A percentile compares a stretch with the other conserved stretches of the same genome.
These are phyloP conservation scores for Nicotiana undulata DNA, from an alignment of 257 asterid species.

Conservation along the genomic window DNA sequence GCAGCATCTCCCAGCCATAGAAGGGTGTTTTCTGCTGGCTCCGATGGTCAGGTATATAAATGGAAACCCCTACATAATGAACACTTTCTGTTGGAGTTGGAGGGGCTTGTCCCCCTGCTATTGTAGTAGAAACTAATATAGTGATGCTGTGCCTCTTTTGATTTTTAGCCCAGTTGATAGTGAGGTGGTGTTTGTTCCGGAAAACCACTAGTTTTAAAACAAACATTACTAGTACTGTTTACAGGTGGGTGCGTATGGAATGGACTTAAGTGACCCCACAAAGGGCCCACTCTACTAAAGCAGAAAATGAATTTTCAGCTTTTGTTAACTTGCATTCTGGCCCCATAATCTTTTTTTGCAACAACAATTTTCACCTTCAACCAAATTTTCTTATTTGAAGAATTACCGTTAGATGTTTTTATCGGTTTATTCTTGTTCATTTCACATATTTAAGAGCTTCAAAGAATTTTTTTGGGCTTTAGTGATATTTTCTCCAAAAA, in stretches of 20 bases:
- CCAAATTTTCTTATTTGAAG: background rate
- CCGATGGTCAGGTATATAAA: conserved; percentile 89
- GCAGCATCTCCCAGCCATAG: conserved; percentile 81
- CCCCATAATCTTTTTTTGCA: background rate
- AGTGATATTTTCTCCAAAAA: background rate
- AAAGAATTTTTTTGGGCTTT: background rate
- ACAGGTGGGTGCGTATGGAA: background rate
- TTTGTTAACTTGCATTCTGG: background rate
- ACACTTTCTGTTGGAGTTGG: background rate
- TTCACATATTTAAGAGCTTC: background rate
- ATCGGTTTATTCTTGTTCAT: background rate
- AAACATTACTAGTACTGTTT: background rate
- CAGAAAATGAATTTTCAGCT: background rate
- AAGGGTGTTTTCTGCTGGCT: conserved; percentile 87
- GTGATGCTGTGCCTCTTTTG: background rate
- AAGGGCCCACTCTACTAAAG: background rate
- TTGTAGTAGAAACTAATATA: background rate
- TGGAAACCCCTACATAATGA: background rate
- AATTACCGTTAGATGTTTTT: background rate
- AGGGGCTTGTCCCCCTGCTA: background rate
- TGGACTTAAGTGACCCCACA: background rate
- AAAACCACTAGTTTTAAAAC: background rate
- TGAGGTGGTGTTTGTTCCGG: background rate
- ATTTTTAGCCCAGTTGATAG: background rate
- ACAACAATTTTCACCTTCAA: background rate